Conservation (phyloP, 1,284 basidiomycete genomes). For the Takashimella tepidaria region DNA sequence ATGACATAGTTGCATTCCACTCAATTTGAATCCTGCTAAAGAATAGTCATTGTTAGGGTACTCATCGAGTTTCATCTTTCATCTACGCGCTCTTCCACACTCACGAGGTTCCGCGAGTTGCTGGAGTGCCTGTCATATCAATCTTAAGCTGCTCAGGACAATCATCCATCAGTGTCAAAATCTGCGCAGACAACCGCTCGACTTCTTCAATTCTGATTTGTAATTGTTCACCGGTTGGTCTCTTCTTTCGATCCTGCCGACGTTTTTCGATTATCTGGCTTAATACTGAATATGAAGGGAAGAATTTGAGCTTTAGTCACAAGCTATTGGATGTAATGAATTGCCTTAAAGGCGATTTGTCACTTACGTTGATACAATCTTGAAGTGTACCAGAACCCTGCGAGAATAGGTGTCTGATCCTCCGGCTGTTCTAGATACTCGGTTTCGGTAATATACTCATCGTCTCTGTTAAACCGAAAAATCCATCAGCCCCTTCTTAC, state of each 20-base stretch:
- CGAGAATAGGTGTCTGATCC: conserved; percentile 73
- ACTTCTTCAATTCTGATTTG: conserved; percentile 40
- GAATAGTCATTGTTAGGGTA: neutral
- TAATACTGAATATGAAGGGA: conserved; percentile 18
- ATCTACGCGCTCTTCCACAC: neutral
- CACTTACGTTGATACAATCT: conserved; percentile 58
- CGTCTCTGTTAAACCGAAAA: conserved; percentile 24
- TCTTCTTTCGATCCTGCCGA: conserved; percentile 28
- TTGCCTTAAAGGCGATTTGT: no score
- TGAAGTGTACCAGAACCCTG: conserved; percentile 77
- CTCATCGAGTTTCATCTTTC: conserved; percentile 3
- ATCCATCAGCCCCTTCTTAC: neutral
- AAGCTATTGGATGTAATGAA: neutral
- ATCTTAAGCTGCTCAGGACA: conserved; percentile 36
- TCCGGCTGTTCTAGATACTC: conserved; percentile 74
- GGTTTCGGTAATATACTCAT: conserved; percentile 61
- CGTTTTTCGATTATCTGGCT: conserved; percentile 37
- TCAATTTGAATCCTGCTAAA: conserved; percentile 25
- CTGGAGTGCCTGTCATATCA: conserved; percentile 17
- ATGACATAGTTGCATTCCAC: conserved; percentile 54
- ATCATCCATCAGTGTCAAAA: conserved; percentile 40
- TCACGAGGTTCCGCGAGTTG: conserved; percentile 16
- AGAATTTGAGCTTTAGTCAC: conserved; percentile 1
- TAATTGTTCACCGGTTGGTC: conserved; percentile 34
- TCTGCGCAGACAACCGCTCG: conserved; percentile 35